Conservation (phyloP, 257 asterid species). For the Penstemon eatonii region DNA sequence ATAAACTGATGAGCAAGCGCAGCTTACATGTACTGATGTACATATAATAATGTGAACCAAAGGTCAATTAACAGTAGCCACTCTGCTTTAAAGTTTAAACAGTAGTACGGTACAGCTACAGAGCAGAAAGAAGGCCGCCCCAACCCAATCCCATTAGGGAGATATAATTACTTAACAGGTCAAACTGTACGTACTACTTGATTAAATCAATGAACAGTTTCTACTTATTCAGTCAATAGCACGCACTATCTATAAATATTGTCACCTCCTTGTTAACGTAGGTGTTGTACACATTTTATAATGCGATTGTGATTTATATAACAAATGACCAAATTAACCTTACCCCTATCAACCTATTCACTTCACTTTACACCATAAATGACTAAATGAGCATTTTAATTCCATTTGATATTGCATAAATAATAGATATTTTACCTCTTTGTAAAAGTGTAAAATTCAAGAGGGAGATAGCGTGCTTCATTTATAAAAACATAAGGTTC, state of each 20-base stretch:
- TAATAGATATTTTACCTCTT: no score
- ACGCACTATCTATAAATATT: background rate
- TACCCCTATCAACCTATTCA: no score
- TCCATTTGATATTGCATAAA: no score
- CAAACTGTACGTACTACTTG: background rate
- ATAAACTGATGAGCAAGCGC: background rate
- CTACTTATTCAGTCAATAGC: background rate
- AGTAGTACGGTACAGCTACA: background rate
- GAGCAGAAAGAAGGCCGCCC: constrained; percentile 9
- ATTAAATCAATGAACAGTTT: background rate
- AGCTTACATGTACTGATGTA: background rate
- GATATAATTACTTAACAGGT: background rate
- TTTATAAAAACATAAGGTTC: no score
- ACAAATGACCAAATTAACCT: no score
- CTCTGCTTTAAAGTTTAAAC: background rate
- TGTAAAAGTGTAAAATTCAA: no score
- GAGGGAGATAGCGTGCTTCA: no score
- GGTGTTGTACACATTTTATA: no score
- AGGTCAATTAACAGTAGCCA: background rate
- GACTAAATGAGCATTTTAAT: no score
- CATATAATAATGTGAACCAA: background rate
- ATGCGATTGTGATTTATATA: no score
- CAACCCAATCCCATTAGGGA: background rate
- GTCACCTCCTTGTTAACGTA: no score
- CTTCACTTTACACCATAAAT: no score